Conservation (phyloP, 2,329 filamentous ascomycete species). For the Chaetomium globosum region DNA sequence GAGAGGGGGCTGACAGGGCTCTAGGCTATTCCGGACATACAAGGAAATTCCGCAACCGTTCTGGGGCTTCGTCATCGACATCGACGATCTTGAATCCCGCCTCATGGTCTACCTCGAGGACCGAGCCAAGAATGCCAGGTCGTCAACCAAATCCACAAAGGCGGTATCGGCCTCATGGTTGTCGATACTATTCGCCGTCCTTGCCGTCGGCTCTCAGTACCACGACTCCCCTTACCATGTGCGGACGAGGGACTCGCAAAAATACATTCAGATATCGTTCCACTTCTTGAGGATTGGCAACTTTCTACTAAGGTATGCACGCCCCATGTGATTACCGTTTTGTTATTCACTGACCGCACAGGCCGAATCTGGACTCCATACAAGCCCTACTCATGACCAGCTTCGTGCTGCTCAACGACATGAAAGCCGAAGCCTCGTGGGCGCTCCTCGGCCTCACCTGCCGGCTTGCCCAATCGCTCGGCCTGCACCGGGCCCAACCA, state of each 20-base stretch:
- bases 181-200: conserved; percentile 65
- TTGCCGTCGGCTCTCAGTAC: conserved; percentile 68
- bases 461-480: conserved; percentile 66
- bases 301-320: conserved; percentile 58
- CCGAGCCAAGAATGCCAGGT: conserved; percentile 58
- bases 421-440: conserved; percentile 71
- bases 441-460: conserved; percentile 65
- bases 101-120: conserved; percentile 68
- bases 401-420: conserved; percentile 67
- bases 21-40: conserved; percentile 65
- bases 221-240: conserved; percentile 66
- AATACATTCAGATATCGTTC: conserved; percentile 65
- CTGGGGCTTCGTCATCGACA: conserved; percentile 68
- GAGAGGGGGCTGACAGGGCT: background rate
- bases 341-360: conserved; percentile 35
- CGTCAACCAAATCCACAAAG: conserved; percentile 49
- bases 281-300: conserved; percentile 67
- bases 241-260: conserved; percentile 61
- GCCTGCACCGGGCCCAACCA: conserved; percentile 56
- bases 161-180: conserved; percentile 67
- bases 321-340: too few species aligned
- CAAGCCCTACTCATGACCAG: conserved; percentile 65
- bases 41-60: conserved; percentile 69
- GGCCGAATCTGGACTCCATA: conserved; percentile 66
- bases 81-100: conserved; percentile 65